Base-by-base conservation (phyloP, 2,329 filamentous ascomycete species). In the Podosphaera leucotricha region DNA sequence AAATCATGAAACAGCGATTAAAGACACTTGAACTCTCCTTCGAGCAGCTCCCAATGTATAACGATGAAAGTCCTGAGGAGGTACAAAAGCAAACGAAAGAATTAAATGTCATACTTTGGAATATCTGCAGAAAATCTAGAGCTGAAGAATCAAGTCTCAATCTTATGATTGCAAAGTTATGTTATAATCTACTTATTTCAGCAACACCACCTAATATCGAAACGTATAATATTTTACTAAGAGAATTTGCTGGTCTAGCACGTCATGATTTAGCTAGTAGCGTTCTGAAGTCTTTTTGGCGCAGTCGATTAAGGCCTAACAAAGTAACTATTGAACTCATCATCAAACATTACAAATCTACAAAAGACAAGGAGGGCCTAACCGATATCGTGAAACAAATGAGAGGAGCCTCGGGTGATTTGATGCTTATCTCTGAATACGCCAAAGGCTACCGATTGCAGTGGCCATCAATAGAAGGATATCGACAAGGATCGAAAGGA, bases 171-270 rank as follows among this genome's bases (percentile, higher is more conserved):
- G 50, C 55, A 10, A 62, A 64, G 44, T 59, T 72, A 16, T 68
- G 64, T 46, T 76, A 77, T 59, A 83, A 82, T 54, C 61, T 90
- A 2, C 65, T 83, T 15, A 62, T 72, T 2, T 74, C 72, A 2
- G 57, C 66, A 1, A 63, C 71, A 16, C 70, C 74, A 0, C 78
- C 80, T 0, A 72, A 72, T 48, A 67, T 80, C 30, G 66, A 74
- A 49, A 83, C 76, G 2, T 83, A 76, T 61, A 85, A 85, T 54
- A 67, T 68, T 11, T 65, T 90, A 21, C 67, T 87, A 2, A 57
- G 70, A n/a, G 70, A 71, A n/a, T 74, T 87, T 43, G 66, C 69
- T 43, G 62, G 64, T 26, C 55, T 67, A 4, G 62, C 65, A 22
- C 61, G 67, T 43, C 62, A 66, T 45, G 59, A 62, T 33, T 60